These are phyloP conservation scores for Chaetomium sp. DNA, from an alignment of 2,329 filamentous ascomycete species.

Conservation along the genomic window DNA sequence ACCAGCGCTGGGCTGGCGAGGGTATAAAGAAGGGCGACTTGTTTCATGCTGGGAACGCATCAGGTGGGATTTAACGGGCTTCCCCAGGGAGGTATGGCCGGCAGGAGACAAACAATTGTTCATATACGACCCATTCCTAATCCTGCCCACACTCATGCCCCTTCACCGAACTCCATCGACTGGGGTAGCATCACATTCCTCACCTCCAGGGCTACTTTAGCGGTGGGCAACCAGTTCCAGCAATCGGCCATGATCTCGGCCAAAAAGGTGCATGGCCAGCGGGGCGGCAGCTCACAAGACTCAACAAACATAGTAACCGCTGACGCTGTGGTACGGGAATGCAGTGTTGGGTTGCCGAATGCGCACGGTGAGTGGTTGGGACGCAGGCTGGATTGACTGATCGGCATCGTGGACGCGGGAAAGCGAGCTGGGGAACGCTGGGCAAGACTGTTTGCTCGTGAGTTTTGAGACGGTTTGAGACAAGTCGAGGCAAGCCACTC, in stretches of 20 bases:
- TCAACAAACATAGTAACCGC: slow-evolving; percentile 9
- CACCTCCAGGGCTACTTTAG: not conserved
- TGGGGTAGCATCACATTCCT: not conserved
- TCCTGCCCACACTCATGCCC: not conserved
- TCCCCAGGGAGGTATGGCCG: not conserved
- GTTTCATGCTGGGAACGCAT: slow-evolving; percentile 23
- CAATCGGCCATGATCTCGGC: slow-evolving; percentile 23
- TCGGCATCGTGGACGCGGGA: slow-evolving; percentile 10
- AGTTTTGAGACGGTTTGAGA: slow-evolving; percentile 7
- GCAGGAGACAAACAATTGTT: not conserved
- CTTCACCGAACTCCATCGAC: not conserved
- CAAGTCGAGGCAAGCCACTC: not conserved
- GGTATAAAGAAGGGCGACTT: slow-evolving; percentile 9
- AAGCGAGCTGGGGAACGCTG: not conserved
- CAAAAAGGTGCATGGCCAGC: slow-evolving; percentile 17
- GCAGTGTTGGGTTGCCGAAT: not conserved
- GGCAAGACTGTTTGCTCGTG: not conserved
- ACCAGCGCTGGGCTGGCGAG: slow-evolving; percentile 17
- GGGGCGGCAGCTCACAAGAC: slow-evolving; percentile 11
- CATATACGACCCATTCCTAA: not conserved
- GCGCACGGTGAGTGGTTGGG: slow-evolving; percentile 14
- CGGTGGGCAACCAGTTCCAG: not conserved
- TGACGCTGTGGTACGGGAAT: slow-evolving; percentile 11
- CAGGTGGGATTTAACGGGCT: not conserved
- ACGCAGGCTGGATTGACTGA: slow-evolving; percentile 6